Evolutionary conservation across 2,329 filamentous ascomycete species (phyloP).

Genomic region (Byssothecium circinans): DNA sequence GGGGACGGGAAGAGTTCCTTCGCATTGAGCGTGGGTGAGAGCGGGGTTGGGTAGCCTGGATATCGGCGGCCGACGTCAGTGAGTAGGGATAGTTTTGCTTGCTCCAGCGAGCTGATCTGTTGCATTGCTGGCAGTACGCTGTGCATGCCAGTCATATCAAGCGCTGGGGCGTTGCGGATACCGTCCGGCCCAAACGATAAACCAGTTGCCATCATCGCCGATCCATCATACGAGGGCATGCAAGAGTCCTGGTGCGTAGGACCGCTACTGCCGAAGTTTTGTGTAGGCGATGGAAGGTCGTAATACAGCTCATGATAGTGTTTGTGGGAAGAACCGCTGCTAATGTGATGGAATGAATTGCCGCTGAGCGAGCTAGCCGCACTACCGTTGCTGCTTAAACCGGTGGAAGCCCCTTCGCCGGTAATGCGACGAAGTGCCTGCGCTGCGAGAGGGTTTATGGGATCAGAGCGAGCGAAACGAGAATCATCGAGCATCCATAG

Average conservation of each 20-base stretch:
- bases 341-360: conserved; percentile 12
- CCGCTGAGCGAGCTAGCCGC: conserved; percentile 20
- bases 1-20: conserved; percentile 34
- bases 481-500: conserved; percentile 43
- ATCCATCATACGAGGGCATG: conserved; percentile 18
- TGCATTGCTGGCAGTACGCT: conserved; percentile 5
- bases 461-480: conserved; percentile 38
- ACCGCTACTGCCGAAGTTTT: neutral
- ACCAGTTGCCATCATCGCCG: neutral
- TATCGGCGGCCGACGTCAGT: conserved; percentile 34
- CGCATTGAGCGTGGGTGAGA: conserved; percentile 34
- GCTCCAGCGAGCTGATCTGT: neutral
- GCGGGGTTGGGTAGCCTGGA: conserved; percentile 36
- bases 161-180: conserved; percentile 12
- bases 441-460: conserved; percentile 24
- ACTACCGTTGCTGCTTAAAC: conserved; percentile 15
- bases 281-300: neutral
- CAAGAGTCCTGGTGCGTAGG: conserved; percentile 9
- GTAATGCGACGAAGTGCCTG: conserved; percentile 36
- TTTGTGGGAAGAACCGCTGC: neutral
- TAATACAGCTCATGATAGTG: neutral
- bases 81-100: conserved; percentile 22
- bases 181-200: conserved; percentile 4
- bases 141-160: conserved; percentile 22
- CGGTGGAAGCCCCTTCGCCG: conserved; percentile 23